Conservation (phyloP, 164 flowering plant genomes). For the Dillenia turbinata region DNA sequence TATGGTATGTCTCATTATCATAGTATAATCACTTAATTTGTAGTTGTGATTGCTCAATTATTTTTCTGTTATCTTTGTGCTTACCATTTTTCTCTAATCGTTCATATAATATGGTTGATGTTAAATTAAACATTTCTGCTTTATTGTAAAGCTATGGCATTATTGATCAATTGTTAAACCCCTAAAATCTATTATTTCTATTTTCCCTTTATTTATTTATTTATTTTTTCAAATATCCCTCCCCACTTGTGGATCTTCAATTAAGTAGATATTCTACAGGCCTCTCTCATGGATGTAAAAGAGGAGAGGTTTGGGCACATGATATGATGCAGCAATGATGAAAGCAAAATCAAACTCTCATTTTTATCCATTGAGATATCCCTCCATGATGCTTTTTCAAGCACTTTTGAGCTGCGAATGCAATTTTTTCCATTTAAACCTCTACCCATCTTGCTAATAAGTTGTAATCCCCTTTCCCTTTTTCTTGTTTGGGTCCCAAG, state of each 20-base stretch:
- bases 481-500: not conserved
- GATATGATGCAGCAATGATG: slow-evolving; percentile 42
- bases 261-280: too few species aligned
- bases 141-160: too few species aligned
- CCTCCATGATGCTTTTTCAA: slow-evolving; percentile 42
- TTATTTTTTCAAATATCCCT: not conserved
- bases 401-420: slow-evolving; percentile 74
- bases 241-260: too few species aligned
- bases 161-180: not conserved
- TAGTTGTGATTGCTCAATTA: not conserved
- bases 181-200: not conserved
- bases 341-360: slow-evolving; percentile 17
- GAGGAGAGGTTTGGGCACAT: too few species aligned
- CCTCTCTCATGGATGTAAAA: too few species aligned
- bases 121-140: too few species aligned
- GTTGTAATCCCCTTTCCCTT: not conserved
- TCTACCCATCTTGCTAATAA: too few species aligned
- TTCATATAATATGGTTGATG: too few species aligned
- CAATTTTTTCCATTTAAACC: slow-evolving; percentile 5
- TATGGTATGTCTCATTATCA: too few species aligned
- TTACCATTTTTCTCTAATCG: too few species aligned
- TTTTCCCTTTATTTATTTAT: not conserved
- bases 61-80: not conserved
- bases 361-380: slow-evolving; percentile 11
- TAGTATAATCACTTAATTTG: too few species aligned